These are phyloP conservation scores for Athelia psychrophila DNA, from an alignment of 1,284 basidiomycete species.

Conservation along the genomic window DNA sequence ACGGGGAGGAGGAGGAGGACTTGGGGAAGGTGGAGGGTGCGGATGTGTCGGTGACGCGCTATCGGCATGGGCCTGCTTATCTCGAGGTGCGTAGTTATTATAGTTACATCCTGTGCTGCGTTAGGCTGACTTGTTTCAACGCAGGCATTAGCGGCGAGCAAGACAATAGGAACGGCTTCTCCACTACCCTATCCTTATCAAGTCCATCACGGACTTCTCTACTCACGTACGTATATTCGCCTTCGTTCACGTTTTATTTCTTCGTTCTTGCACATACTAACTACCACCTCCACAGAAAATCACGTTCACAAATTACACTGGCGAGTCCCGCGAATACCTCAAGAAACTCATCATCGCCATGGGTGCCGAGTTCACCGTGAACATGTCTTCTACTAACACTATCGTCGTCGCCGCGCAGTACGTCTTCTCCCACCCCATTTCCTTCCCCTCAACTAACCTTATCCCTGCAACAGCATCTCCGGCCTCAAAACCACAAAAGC, in stretches of 20 bases:
- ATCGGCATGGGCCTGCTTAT: slow-evolving; percentile 66
- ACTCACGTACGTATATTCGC: slow-evolving; percentile 30
- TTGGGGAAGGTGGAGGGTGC: slow-evolving; percentile 44
- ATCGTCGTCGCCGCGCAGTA: slow-evolving; percentile 83
- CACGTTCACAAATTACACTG: slow-evolving; percentile 87
- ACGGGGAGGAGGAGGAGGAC: slow-evolving; percentile 34
- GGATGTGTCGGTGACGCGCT: slow-evolving; percentile 70
- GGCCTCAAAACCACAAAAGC: neutral
- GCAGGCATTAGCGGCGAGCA: slow-evolving; percentile 58
- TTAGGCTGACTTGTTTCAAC: neutral
- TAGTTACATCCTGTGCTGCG: slow-evolving; percentile 1
- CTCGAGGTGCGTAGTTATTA: slow-evolving; percentile 54
- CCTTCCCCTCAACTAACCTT: neutral
- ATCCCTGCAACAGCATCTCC: neutral
- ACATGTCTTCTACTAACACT: slow-evolving; percentile 73
- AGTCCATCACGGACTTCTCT: slow-evolving; percentile 39
- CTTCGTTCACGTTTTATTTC: neutral
- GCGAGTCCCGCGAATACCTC: slow-evolving; percentile 80
- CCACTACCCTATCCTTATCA: slow-evolving; percentile 49
- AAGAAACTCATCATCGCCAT: slow-evolving; percentile 77
- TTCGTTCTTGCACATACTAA: neutral
- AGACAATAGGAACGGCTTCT: slow-evolving; percentile 70
- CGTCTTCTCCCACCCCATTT: too few species aligned
- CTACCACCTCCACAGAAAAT: slow-evolving; percentile 58
- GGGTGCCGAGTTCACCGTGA: slow-evolving; percentile 80